Evolutionary conservation across 2,329 filamentous ascomycete species (phyloP), one percentile per base, ranked within the genome.

Genomic region (Aciculosporium take): DNA sequence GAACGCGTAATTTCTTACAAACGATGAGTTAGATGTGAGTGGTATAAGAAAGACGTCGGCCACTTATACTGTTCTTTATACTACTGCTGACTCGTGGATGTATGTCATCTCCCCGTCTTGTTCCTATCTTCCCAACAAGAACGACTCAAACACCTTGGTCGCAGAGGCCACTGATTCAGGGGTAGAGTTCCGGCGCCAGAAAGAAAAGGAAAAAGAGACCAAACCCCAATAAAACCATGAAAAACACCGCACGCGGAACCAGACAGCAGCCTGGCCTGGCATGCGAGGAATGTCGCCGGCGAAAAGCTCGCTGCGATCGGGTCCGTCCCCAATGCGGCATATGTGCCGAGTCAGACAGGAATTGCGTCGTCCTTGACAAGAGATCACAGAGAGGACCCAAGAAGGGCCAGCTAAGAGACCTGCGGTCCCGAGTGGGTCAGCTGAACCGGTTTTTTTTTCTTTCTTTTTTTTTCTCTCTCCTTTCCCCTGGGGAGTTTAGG

Each of bases 271-370:
- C 33, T 12, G 33, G 33, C 20, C 20, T 24, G 33, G 33, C 33
- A n/a, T 35, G 33, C 33, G 33, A 35, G 33, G 33, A 35, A 35
- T 35, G 33, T 18, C 33, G 33, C 33, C 13, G 33, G 20, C n/a
- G 33, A n/a, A 35, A 35, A 24, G 33, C 17, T 21, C 15, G 33
- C 21, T 35, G 33, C 20, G 33, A 35, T 18, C 33, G 33, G n/a
- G 33, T 35, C 17, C 33, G 33, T 35, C 33, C 33, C 12, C 33
- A 35, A 7, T 35, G 33, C 17, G 33, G 33, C 15, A 23, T 35
- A 21, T 35, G 33, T 12, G 33, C 33, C 33, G 33, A 35, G 17
- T 17, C 33, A 10, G 33, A 20, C 17, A 8, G 9, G 8, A 18
- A 35, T 13, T 35, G 33, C 17, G 33, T 35, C 3, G 33, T 35